Percentiles rank a stretch among this genome's conserved stretches.
Evolutionary conservation across 176 grass and related monocot genomes (phyloP).

Genomic region (Microstegium vimineum): DNA sequence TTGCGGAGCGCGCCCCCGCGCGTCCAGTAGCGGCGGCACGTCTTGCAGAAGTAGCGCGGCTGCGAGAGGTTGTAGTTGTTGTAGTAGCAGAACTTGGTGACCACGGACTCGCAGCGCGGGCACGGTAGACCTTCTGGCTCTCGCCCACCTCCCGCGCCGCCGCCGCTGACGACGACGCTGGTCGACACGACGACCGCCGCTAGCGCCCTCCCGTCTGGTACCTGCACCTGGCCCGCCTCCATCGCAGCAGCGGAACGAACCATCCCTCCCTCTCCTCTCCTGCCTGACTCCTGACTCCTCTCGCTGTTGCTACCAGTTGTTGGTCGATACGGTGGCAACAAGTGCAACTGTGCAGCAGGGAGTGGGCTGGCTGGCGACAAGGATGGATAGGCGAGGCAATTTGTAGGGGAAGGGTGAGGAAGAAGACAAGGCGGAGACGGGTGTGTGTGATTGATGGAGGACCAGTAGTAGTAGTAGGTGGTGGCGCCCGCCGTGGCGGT

Average conservation of each 20-base stretch:
- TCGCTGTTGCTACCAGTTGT: not conserved
- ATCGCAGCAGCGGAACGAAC: not conserved
- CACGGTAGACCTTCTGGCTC: conserved; percentile 51
- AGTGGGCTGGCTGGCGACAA: not conserved
- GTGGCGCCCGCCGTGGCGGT: too few relatives aligned
- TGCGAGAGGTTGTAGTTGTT: conserved; percentile 91
- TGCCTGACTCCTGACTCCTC: too few relatives aligned
- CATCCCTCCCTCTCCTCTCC: not conserved
- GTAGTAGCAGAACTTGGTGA: conserved; percentile 99
- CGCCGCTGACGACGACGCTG: too few relatives aligned
- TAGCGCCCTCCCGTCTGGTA: not conserved
- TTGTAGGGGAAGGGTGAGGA: conserved; percentile 24
- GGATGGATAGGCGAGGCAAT: not conserved
- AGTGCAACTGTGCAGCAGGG: not conserved
- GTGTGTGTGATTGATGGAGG: not conserved
- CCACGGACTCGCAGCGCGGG: conserved; percentile 69
- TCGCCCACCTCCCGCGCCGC: not conserved
- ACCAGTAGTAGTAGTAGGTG: too few relatives aligned
- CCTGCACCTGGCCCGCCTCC: not conserved
- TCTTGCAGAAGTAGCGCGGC: conserved; percentile 66
- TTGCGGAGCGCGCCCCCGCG: conserved; percentile 67
- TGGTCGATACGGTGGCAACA: not conserved
- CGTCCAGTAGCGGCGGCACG: conserved; percentile 80
- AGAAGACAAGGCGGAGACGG: not conserved
- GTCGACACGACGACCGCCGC: not conserved